Evolutionary conservation across 352 stramenopile genomes (phyloP), one percentile per base, ranked within the genome.

Genomic region (Phytophthora agathidicida): DNA sequence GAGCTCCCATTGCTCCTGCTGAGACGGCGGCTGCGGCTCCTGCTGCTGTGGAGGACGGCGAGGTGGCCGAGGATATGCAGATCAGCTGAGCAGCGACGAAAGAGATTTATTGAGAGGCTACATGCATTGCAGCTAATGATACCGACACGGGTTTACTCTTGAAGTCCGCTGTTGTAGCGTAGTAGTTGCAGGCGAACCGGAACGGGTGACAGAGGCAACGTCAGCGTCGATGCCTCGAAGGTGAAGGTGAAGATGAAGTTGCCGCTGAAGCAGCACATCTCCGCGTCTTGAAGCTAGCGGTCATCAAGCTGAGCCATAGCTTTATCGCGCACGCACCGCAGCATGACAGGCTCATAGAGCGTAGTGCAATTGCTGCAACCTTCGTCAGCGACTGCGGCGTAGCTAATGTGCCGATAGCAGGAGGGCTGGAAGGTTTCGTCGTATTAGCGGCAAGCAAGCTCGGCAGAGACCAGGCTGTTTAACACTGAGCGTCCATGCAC

Each of bases 31-130:
- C 30, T 2, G 17, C 60, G 5, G 51, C 75, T 9, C n/a, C 60
- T n/a, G 26, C 52, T 6, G 36, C 42, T n/a, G 31, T 8, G 0
- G 59, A 78, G 5, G 58, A 68, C 8, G 65, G 76, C 14, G 65
- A 86, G 58, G 57, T 80, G 32, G 55, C n/a, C 2, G 59, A 77
- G 19, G 59, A 68, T 6, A 77, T 81, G 62, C 38, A 72, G 33
- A 10, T 60, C 26, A 59, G 52, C 26, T 65, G 37, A 39, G 45
- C 7, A 23, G 8, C 44, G 16, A 35, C 14, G 20, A 19, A 35
- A 26, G 60, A 32, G 49, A 44, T 52, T 46, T 41, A 47, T 45
- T 60, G 42, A 28, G 26, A 38, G 23, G 47, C 33, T 55, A 28
- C 32, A 32, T 36, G 24, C 46, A 17, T 8, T 7, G 19, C n/a